These are phyloP conservation scores for Strobilomyces dryophilus DNA, from an alignment of 768 basidiomycete species.

Conservation along the genomic window DNA sequence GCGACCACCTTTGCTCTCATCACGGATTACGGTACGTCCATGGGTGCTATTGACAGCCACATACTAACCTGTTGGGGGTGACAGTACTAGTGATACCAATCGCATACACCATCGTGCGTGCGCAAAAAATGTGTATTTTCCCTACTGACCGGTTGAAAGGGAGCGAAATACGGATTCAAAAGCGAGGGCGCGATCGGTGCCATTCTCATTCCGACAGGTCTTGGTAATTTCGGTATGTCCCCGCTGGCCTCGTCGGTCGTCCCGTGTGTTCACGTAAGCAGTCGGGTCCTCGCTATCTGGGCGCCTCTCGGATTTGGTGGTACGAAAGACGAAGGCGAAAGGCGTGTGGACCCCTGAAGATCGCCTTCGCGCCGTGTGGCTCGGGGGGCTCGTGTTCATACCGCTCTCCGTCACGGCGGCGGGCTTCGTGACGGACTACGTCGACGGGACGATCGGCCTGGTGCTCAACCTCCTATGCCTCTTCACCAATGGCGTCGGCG, in stretches of 20 bases:
- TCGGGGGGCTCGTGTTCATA: slow-evolving; percentile 43
- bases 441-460: slow-evolving; percentile 48
- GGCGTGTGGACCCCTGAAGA: slow-evolving; percentile 69
- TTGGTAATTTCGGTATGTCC: slow-evolving; percentile 24
- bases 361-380: slow-evolving; percentile 50
- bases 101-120: slow-evolving; percentile 59
- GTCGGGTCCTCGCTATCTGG: slow-evolving; percentile 62
- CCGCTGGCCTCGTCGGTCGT: not conserved
- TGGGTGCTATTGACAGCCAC: not conserved
- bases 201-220: slow-evolving; percentile 24
- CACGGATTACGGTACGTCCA: slow-evolving; percentile 35
- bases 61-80: not conserved
- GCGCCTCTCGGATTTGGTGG: slow-evolving; percentile 49
- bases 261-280: slow-evolving; percentile 17
- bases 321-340: slow-evolving; percentile 45
- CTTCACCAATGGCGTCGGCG: slow-evolving; percentile 63
- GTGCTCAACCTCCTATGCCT: slow-evolving; percentile 49
- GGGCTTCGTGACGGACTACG: slow-evolving; percentile 49
- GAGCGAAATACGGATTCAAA: slow-evolving; percentile 31
- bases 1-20: slow-evolving; percentile 31
- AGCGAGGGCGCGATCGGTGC: slow-evolving; percentile 22
- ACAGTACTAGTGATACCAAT: slow-evolving; percentile 52
- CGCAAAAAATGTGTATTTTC: not conserved
- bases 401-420: slow-evolving; percentile 49
- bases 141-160: slow-evolving; percentile 35